These are phyloP conservation scores for Knufia petricola DNA, from an alignment of 2,329 filamentous ascomycete genomes.

Conservation along the genomic window DNA sequence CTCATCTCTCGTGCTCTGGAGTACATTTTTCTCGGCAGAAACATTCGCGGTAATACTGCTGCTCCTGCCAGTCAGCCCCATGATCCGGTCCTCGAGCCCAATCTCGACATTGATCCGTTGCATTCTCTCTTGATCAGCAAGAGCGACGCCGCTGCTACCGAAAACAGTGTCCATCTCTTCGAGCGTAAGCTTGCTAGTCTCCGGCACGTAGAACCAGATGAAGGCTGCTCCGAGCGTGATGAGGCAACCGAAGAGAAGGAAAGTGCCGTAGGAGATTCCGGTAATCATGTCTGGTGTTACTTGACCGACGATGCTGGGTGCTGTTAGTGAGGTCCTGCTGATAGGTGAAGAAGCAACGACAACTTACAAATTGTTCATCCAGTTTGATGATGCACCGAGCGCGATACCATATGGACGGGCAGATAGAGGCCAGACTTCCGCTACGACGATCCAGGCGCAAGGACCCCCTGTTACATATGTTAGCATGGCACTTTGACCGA, in stretches of 20 bases:
- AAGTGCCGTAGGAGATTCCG: not conserved
- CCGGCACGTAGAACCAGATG: slow-evolving; percentile 25
- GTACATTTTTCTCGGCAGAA: not conserved
- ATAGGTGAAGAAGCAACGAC: too few species aligned
- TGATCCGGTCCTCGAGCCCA: slow-evolving; percentile 39
- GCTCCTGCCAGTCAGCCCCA: not conserved
- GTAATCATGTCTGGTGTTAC: slow-evolving; percentile 33
- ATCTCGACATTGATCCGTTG: slow-evolving; percentile 63
- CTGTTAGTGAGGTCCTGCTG: too few species aligned
- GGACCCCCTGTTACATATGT: not conserved
- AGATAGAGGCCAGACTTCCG: slow-evolving; percentile 64
- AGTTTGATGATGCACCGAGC: slow-evolving; percentile 56
- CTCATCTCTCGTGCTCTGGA: not conserved
- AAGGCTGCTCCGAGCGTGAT: slow-evolving; percentile 15
- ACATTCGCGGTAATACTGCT: not conserved
- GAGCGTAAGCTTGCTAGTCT: slow-evolving; percentile 26
- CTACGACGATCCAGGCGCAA: slow-evolving; percentile 61
- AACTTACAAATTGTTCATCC: slow-evolving; percentile 25
- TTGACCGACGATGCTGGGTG: slow-evolving; percentile 2
- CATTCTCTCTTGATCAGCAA: slow-evolving; percentile 61
- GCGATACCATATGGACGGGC: slow-evolving; percentile 62
- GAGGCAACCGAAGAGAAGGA: not conserved
- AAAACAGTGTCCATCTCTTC: slow-evolving; percentile 28
- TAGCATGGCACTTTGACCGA: too few species aligned
- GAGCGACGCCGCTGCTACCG: slow-evolving; percentile 45